Evolutionary conservation across 2,329 filamentous ascomycete genomes (phyloP).

Genomic region (Pseudogymnoascus sp.): DNA sequence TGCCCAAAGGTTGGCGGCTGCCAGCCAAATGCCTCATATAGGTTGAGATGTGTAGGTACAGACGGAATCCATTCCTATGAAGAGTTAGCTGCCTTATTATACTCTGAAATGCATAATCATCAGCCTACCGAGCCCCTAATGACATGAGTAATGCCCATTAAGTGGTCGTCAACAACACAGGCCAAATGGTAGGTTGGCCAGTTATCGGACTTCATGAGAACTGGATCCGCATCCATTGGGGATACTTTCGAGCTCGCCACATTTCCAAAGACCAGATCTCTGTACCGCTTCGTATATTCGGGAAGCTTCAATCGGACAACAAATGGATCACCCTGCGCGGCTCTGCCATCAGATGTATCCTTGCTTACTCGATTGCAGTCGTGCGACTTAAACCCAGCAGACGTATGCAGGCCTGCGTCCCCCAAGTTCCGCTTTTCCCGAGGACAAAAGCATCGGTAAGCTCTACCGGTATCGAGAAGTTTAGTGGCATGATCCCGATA

Average conservation of each 20-base stretch:
- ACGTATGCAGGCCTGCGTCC: conserved; percentile 22
- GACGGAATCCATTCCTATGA: conserved; percentile 86
- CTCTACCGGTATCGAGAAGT: conserved; percentile 61
- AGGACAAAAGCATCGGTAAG: conserved; percentile 91
- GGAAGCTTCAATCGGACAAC: conserved; percentile 69
- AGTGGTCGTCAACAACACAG: conserved; percentile 91
- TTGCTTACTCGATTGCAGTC: conserved; percentile 56
- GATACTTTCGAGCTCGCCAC: conserved; percentile 30
- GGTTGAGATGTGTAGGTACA: conserved; percentile 65
- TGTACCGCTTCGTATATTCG: conserved; percentile 52
- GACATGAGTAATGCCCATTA: conserved; percentile 93
- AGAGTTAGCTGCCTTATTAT: not conserved
- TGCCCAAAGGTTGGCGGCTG: conserved; percentile 67
- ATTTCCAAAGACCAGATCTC: conserved; percentile 71
- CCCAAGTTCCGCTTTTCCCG: conserved; percentile 35
- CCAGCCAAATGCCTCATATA: conserved; percentile 77
- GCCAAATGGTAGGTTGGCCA: conserved; percentile 95
- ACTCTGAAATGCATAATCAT: not conserved
- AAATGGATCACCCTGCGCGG: conserved; percentile 58
- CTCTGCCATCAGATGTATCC: conserved; percentile 62
- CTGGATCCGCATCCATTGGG: conserved; percentile 62
- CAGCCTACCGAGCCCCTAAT: conserved; percentile 67
- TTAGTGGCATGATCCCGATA: conserved; percentile 64
- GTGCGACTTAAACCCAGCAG: not conserved
- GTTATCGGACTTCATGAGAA: conserved; percentile 84